These are phyloP conservation scores for Neocatenulostroma microsporum DNA, from an alignment of 2,329 filamentous ascomycete genomes.

Conservation along the genomic window DNA sequence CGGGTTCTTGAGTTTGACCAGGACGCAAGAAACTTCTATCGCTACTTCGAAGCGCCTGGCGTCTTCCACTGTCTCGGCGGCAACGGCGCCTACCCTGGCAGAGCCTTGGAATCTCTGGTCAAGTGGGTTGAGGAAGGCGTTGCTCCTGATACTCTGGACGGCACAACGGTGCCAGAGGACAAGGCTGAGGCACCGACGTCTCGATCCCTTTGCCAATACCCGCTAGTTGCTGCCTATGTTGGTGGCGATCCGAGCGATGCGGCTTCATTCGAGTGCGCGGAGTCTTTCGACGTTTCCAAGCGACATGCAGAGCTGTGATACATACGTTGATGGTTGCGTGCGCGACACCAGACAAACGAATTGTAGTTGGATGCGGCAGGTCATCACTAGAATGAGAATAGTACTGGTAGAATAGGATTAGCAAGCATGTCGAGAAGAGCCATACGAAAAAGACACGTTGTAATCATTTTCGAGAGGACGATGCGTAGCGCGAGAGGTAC, in stretches of 20 bases:
- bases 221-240: slow-evolving; percentile 13
- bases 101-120: slow-evolving; percentile 14
- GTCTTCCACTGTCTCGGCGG: slow-evolving; percentile 32
- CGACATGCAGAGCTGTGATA: slow-evolving; percentile 8
- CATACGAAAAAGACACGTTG: too few species aligned
- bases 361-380: too few species aligned
- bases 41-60: slow-evolving; percentile 35
- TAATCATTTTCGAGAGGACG: too few species aligned
- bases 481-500: too few species aligned
- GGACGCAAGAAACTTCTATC: slow-evolving; percentile 28
- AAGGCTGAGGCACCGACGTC: background rate
- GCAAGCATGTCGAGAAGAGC: too few species aligned
- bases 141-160: slow-evolving; percentile 20
- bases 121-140: slow-evolving; percentile 26
- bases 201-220: slow-evolving; percentile 16
- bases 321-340: too few species aligned
- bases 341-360: too few species aligned
- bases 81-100: slow-evolving; percentile 18
- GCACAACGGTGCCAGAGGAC: slow-evolving; percentile 4
- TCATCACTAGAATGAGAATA: too few species aligned
- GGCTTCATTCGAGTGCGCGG: slow-evolving; percentile 16
- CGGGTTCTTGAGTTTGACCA: slow-evolving; percentile 24
- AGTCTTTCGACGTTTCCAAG: slow-evolving; percentile 8
- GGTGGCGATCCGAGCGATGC: slow-evolving; percentile 13
- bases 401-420: too few species aligned